These are phyloP conservation scores for Trichosanthes truncata DNA, from an alignment of 306 rosid genomes.

Conservation along the genomic window DNA sequence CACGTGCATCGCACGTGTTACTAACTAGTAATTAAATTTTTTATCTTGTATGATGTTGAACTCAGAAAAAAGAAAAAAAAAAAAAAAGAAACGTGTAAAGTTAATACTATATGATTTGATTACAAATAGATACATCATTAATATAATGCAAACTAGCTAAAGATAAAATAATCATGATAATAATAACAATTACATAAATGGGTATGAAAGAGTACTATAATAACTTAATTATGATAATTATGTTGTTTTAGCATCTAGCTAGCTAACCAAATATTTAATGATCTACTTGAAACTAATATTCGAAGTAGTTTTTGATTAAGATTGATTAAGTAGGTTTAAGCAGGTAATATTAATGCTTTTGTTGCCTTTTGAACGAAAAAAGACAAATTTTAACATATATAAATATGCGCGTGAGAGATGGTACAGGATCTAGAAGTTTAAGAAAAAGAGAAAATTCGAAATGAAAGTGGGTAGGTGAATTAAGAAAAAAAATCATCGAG, in stretches of 20 bases:
- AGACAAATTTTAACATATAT: background rate
- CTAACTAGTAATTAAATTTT: too few species aligned
- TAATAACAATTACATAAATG: background rate
- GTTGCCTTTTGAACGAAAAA: background rate
- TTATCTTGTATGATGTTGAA: too few species aligned
- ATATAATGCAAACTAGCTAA: background rate
- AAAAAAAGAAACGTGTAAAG: too few species aligned
- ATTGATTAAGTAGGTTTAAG: background rate
- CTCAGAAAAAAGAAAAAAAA: too few species aligned
- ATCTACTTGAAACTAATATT: background rate
- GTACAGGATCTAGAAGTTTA: too few species aligned
- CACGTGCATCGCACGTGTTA: too few species aligned
- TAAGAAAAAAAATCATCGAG: too few species aligned
- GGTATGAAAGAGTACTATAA: background rate
- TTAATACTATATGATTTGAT: too few species aligned
- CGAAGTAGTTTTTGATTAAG: background rate
- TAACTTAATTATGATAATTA: background rate
- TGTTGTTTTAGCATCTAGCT: background rate
- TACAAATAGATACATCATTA: too few species aligned
- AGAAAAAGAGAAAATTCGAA: background rate
- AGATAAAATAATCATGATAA: background rate
- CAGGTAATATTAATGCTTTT: background rate
- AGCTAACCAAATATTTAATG: background rate
- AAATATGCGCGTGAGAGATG: background rate
- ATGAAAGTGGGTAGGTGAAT: background rate